Conservation (phyloP, 2,329 filamentous ascomycete species). For the Metarhizium sp. region DNA sequence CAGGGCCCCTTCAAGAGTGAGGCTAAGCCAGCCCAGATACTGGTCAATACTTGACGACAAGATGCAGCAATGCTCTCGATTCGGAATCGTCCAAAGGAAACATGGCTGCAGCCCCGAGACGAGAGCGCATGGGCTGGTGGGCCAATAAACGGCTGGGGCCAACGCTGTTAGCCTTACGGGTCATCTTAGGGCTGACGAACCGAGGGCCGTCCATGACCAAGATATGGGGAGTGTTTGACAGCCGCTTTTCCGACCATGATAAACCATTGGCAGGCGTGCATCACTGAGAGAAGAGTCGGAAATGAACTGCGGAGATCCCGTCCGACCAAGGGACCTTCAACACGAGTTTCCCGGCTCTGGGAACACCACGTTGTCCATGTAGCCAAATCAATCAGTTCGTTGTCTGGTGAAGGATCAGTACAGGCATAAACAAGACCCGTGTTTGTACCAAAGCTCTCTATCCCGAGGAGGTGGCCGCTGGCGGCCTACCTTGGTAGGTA, state of each 20-base stretch:
- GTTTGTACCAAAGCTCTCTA: neutral
- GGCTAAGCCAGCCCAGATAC: neutral
- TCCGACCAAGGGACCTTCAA: neutral
- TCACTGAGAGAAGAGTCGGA: neutral
- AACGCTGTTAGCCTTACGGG: conserved; percentile 2
- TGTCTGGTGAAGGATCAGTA: neutral
- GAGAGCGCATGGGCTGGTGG: neutral
- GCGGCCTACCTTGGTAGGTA: neutral
- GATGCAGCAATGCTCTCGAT: neutral
- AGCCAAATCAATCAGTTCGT: neutral
- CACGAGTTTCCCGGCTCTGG: conserved; percentile 1
- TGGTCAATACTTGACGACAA: neutral
- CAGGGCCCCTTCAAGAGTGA: neutral
- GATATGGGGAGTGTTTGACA: neutral
- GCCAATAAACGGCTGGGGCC: neutral
- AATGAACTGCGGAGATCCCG: conserved; percentile 1
- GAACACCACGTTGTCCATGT: neutral
- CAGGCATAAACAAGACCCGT: neutral
- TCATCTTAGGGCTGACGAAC: conserved; percentile 8
- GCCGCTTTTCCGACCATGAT: neutral
- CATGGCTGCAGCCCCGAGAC: neutral
- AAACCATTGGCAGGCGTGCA: neutral
- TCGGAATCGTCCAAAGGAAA: conserved; percentile 1
- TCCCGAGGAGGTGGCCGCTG: neutral
- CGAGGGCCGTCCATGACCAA: neutral